Percentiles rank a stretch among this genome's conserved stretches.
Evolutionary conservation across 2,329 filamentous ascomycete genomes (phyloP).

Genomic region (Colletotrichum higginsianum): DNA sequence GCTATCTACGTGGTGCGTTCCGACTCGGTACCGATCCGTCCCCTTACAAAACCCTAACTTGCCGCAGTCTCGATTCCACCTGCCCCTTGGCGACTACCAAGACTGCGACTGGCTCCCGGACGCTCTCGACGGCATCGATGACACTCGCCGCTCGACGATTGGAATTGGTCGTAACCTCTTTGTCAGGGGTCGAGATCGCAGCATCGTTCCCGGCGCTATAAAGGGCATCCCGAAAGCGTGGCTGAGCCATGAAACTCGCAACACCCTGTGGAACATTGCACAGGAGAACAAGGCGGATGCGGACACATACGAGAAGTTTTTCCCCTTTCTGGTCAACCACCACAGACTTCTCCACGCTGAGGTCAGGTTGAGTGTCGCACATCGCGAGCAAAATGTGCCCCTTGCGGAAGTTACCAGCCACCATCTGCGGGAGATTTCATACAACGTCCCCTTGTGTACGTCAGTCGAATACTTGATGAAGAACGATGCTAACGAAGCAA

Average conservation of each 20-base stretch:
- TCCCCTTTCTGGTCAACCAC: background rate
- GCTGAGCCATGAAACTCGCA: constrained; percentile 3
- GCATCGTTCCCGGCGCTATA: background rate
- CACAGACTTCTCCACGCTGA: constrained; percentile 5
- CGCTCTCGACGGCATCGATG: background rate
- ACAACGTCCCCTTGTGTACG: constrained; percentile 24
- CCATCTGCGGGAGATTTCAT: constrained; percentile 20
- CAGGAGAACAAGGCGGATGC: background rate
- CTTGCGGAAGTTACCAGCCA: background rate
- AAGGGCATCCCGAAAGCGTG: constrained; percentile 15
- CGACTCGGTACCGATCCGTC: no score
- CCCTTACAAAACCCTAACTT: constrained; percentile 6
- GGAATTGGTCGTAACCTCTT: constrained; percentile 18
- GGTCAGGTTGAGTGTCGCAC: background rate
- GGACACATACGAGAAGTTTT: background rate
- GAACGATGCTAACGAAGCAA: constrained; percentile 1
- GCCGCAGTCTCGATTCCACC: constrained; percentile 26
- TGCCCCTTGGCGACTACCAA: constrained; percentile 21
- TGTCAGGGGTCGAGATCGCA: constrained; percentile 9
- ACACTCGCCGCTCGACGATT: background rate
- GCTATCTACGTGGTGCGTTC: constrained; percentile 11
- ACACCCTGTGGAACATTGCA: background rate
- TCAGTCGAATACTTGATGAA: background rate
- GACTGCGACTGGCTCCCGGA: constrained; percentile 17
- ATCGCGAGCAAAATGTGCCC: background rate